These are phyloP conservation scores for Cephalotrichum gorgonifer DNA, from an alignment of 2,329 filamentous ascomycete genomes.

Conservation along the genomic window DNA sequence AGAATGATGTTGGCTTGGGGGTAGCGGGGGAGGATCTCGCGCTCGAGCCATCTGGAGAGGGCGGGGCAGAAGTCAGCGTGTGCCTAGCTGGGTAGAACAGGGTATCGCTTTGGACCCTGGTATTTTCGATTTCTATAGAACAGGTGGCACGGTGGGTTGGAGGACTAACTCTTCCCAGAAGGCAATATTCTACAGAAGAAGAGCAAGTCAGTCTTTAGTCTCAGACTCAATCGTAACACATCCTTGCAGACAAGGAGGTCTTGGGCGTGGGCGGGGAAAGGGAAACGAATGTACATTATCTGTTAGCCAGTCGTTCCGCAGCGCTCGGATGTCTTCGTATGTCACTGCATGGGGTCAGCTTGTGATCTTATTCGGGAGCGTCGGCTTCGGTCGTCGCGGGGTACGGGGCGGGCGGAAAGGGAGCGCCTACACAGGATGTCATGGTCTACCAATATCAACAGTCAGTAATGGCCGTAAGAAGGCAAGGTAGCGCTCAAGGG, in stretches of 20 bases:
- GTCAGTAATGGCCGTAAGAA: background rate
- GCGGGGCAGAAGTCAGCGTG: background rate
- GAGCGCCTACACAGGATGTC: slow-evolving; percentile 21
- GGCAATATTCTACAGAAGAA: slow-evolving; percentile 61
- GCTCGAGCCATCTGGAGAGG: slow-evolving; percentile 64
- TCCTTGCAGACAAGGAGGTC: too few species aligned
- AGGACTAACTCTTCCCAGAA: slow-evolving; percentile 96
- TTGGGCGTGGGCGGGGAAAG: background rate
- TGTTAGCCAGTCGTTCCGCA: slow-evolving; percentile 91
- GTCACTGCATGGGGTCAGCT: slow-evolving; percentile 6
- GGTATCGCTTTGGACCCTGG: background rate
- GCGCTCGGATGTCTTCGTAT: slow-evolving; percentile 70
- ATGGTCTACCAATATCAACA: slow-evolving; percentile 19
- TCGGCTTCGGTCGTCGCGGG: background rate
- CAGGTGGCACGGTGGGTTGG: background rate
- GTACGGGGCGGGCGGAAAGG: background rate
- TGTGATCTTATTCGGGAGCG: background rate
- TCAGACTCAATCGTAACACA: too few species aligned
- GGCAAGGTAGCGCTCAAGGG: background rate
- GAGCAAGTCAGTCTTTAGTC: slow-evolving; percentile 3
- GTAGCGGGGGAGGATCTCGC: slow-evolving; percentile 70
- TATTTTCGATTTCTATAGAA: background rate
- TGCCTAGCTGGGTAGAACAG: background rate
- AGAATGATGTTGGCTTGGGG: slow-evolving; percentile 81
- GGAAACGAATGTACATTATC: slow-evolving; percentile 64